Percentiles rank a stretch among this genome's conserved stretches.
Conservation (phyloP, 495 filamentous ascomycete genomes). For the Hypoxylon fuscum region DNA sequence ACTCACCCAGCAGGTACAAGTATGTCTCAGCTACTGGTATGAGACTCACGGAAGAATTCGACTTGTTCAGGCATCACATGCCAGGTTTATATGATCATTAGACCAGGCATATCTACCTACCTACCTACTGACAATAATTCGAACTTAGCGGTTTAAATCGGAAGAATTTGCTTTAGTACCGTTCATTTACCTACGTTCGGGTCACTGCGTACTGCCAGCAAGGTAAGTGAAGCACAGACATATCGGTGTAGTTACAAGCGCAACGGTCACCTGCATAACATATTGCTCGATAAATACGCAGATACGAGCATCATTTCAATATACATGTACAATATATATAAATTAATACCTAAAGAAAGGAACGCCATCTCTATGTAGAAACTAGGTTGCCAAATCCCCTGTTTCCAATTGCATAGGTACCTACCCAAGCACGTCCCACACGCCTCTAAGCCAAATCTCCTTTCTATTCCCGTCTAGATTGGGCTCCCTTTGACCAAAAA, state of each 20-base stretch:
- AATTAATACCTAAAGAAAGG: not conserved
- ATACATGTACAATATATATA: slow-evolving; percentile 6
- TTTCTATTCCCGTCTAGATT: slow-evolving; percentile 28
- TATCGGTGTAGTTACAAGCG: no score
- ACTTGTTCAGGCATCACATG: not conserved
- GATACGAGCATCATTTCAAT: slow-evolving; percentile 8
- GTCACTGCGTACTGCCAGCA: no score
- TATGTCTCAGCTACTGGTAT: slow-evolving; percentile 3
- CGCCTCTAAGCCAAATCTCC: not conserved
- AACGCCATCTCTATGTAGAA: slow-evolving; percentile 32
- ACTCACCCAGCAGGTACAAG: not conserved
- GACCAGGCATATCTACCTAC: not conserved
- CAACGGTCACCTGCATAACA: not conserved
- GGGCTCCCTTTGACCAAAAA: slow-evolving; percentile 62
- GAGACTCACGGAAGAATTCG: slow-evolving; percentile 1
- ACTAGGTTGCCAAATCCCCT: not conserved
- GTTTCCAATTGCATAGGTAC: not conserved
- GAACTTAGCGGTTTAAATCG: not conserved
- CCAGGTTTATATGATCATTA: not conserved
- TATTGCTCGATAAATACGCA: not conserved
- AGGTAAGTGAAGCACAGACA: no score
- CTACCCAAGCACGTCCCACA: not conserved
- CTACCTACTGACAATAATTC: not conserved
- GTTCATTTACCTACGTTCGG: no score
- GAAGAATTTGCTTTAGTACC: not conserved